A percentile compares a stretch with the other conserved stretches of the same genome.
Evolutionary conservation across 306 rosid genomes (phyloP).

Genomic region (Nissolia schottii): DNA sequence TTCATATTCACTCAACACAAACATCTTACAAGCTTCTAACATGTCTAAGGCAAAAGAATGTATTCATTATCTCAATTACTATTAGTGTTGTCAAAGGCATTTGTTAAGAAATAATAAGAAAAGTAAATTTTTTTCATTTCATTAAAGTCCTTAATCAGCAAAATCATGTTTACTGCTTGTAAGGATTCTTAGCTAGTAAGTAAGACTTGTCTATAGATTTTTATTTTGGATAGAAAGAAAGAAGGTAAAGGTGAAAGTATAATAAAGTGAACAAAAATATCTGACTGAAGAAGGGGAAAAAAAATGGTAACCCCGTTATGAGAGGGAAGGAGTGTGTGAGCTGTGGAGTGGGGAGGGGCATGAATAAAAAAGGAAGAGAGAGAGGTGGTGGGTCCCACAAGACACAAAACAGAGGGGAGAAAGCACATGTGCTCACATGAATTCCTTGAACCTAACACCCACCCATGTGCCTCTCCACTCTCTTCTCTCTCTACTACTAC

Average conservation of each 20-base stretch:
- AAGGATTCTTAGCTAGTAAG: constrained; percentile 20
- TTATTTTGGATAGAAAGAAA: not conserved
- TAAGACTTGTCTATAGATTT: not conserved
- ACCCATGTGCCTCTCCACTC: constrained; percentile 86
- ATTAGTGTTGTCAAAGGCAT: no score
- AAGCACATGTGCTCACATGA: constrained; percentile 97
- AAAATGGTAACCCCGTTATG: constrained; percentile 20
- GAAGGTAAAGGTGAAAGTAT: not conserved
- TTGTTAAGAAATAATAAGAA: no score
- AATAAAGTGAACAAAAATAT: not conserved
- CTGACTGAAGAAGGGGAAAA: not conserved
- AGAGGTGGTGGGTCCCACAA: constrained; percentile 39
- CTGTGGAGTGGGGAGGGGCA: constrained; percentile 2
- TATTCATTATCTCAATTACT: no score
- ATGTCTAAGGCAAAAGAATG: no score
- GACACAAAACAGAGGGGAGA: constrained; percentile 31
- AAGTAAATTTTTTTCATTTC: no score
- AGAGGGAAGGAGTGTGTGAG: not conserved
- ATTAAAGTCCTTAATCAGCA: no score
- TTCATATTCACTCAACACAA: not conserved
- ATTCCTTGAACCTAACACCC: constrained; percentile 83
- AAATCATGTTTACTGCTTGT: no score
- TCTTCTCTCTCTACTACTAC: constrained; percentile 31
- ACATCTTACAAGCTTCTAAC: not conserved
- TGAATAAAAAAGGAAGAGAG: not conserved